A percentile compares a stretch with the other conserved stretches of the same genome.
Evolutionary conservation across 2,329 filamentous ascomycete genomes (phyloP).

Genomic region (Phyllosticta citrichinensis): DNA sequence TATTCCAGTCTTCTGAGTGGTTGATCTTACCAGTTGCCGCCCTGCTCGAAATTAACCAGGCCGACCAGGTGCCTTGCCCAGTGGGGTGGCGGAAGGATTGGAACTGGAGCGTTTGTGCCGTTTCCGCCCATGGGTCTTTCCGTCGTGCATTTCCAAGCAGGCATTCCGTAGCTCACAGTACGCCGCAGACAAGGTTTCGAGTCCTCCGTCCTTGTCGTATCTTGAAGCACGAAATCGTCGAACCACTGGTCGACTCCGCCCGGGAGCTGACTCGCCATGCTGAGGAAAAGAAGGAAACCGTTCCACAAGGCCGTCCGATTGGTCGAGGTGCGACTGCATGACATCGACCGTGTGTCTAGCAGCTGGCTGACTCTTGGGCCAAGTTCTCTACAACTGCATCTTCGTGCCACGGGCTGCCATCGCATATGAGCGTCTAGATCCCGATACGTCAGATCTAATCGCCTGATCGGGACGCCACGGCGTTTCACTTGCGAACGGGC

Average conservation of each 20-base stretch:
- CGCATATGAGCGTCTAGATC: slow-evolving; percentile 5
- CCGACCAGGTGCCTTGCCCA: background rate
- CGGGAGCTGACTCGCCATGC: background rate
- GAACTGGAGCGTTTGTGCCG: background rate
- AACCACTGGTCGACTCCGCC: background rate
- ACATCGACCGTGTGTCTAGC: background rate
- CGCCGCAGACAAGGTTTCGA: slow-evolving; percentile 1
- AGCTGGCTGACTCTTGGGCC: background rate
- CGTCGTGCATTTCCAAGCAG: background rate
- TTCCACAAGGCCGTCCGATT: background rate
- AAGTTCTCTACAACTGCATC: background rate
- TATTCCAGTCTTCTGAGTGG: background rate
- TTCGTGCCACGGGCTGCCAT: background rate
- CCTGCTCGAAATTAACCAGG: background rate
- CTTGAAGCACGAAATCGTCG: background rate
- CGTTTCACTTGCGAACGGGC: slow-evolving; percentile 5
- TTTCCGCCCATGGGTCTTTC: background rate
- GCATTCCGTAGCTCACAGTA: background rate
- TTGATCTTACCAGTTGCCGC: background rate
- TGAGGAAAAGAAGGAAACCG: background rate
- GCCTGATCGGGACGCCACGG: slow-evolving; percentile 10
- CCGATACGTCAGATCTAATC: slow-evolving; percentile 9
- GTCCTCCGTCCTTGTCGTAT: slow-evolving; percentile 8
- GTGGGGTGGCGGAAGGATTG: background rate
- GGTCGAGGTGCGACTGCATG: slow-evolving; percentile 4